A percentile compares a stretch with the other conserved stretches of the same genome.
Conservation (phyloP, 768 basidiomycete species). For the Grammothele lineata region DNA sequence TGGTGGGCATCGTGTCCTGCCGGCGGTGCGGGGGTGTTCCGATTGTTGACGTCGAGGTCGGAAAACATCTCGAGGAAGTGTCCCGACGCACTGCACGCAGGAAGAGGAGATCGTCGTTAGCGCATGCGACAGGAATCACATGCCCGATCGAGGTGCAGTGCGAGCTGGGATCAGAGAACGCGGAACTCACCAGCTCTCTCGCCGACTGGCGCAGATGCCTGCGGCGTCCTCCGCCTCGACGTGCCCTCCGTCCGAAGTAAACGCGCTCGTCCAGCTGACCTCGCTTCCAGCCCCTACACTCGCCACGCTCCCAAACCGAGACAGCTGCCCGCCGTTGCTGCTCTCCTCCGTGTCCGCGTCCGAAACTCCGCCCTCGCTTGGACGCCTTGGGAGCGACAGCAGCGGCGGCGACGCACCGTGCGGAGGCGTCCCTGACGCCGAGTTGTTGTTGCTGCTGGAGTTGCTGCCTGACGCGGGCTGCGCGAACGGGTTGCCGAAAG, state of each 20-base stretch:
- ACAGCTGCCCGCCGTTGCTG: constrained; percentile 16
- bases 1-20: background rate
- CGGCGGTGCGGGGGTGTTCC: constrained; percentile 9
- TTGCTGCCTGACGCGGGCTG: constrained; percentile 13
- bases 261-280: constrained; percentile 26
- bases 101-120: background rate
- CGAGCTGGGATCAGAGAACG: background rate
- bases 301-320: constrained; percentile 23
- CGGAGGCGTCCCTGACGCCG: constrained; percentile 12
- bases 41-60: constrained; percentile 19
- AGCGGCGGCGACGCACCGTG: constrained; percentile 16
- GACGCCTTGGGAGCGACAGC: constrained; percentile 5
- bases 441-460: constrained; percentile 7
- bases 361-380: constrained; percentile 13
- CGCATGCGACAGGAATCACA: too few species aligned
- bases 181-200: constrained; percentile 20
- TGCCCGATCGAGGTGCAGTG: too few species aligned
- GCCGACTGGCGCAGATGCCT: constrained; percentile 12
- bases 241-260: constrained; percentile 19
- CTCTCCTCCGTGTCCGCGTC: constrained; percentile 20
- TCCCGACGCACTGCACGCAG: constrained; percentile 16
- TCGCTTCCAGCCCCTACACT: constrained; percentile 23
- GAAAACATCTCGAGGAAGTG: constrained; percentile 21
- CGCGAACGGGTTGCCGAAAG: constrained; percentile 23
- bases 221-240: constrained; percentile 7